Conservation (phyloP, 2,329 filamentous ascomycete species). For the Hymenoscyphus albidus region DNA sequence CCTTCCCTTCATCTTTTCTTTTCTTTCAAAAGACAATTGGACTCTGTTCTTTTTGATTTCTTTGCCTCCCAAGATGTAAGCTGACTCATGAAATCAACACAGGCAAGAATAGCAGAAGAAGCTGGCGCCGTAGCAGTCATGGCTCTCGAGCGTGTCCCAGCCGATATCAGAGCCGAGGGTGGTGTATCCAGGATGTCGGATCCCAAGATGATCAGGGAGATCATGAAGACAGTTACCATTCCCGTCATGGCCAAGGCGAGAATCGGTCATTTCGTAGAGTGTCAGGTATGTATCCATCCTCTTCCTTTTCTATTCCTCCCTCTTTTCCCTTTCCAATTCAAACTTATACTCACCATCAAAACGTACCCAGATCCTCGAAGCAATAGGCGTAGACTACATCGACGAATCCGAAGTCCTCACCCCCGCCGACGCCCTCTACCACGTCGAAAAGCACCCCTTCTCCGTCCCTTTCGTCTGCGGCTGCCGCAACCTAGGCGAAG, state of each 20-base stretch:
- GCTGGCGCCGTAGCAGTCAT: constrained; percentile 95
- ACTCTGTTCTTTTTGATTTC: not conserved
- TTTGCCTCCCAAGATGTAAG: not conserved
- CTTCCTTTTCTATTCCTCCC: not conserved
- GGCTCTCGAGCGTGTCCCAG: constrained; percentile 95
- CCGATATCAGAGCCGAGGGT: constrained; percentile 88
- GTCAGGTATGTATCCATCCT: constrained; percentile 62
- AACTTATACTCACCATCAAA: too few species aligned
- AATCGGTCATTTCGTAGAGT: constrained; percentile 97
- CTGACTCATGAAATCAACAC: constrained; percentile 16
- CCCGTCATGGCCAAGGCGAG: constrained; percentile 99
- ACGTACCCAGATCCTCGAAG: constrained; percentile 93
- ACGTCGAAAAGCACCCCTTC: constrained; percentile 85
- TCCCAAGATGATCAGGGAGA: constrained; percentile 89
- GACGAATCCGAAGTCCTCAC: constrained; percentile 98
- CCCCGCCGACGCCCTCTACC: constrained; percentile 83
- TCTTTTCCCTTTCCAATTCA: too few species aligned
- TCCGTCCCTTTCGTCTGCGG: constrained; percentile 91
- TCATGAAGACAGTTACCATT: constrained; percentile 91
- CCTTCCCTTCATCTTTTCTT: not conserved
- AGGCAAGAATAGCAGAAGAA: constrained; percentile 95
- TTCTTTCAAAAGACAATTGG: not conserved
- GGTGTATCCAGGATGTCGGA: constrained; percentile 97
- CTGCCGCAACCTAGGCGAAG: constrained; percentile 91
- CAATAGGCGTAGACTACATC: constrained; percentile 94